Evolutionary conservation across 2,329 filamentous ascomycete species (phyloP).

Genomic region (Verticillium longisporum): DNA sequence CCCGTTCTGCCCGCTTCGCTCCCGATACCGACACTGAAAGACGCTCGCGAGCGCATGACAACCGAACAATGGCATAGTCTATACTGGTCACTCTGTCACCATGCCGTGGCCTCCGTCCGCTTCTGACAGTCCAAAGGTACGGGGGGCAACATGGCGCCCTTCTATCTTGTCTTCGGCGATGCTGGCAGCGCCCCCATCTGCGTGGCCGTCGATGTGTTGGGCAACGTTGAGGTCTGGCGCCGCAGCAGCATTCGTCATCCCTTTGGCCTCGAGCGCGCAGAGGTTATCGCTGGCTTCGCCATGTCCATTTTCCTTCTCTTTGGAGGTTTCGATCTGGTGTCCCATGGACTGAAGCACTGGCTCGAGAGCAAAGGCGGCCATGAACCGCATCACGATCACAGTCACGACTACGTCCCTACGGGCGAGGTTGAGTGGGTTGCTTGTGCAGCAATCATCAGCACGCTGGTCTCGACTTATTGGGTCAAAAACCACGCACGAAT

Average conservation of each 20-base stretch:
- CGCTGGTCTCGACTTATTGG: conserved; percentile 77
- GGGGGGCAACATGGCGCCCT: conserved; percentile 84
- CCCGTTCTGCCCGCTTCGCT: conserved; percentile 86
- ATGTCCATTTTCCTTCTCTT: conserved; percentile 97
- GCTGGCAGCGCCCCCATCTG: conserved; percentile 87
- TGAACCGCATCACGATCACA: conserved; percentile 63
- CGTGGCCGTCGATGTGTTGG: conserved; percentile 84
- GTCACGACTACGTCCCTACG: conserved; percentile 59
- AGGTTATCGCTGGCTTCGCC: conserved; percentile 91
- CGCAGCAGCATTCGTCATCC: conserved; percentile 88
- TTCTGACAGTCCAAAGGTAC: conserved; percentile 82
- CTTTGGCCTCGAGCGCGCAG: conserved; percentile 84
- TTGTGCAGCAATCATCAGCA: conserved; percentile 73
- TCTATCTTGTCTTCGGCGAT: conserved; percentile 91
- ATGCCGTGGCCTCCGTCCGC: conserved; percentile 74
- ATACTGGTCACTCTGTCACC: conserved; percentile 86
- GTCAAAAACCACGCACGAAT: conserved; percentile 89
- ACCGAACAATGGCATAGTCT: conserved; percentile 76
- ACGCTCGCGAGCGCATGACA: conserved; percentile 87
- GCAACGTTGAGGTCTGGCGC: conserved; percentile 97
- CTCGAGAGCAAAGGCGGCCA: conserved; percentile 67
- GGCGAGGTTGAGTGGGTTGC: conserved; percentile 79
- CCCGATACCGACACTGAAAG: conserved; percentile 80
- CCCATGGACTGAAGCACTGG: conserved; percentile 88
- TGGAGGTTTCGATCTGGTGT: conserved; percentile 92